These are phyloP conservation scores for Nevesoporus exiguus DNA, from an alignment of 768 basidiomycete genomes.

Conservation along the genomic window DNA sequence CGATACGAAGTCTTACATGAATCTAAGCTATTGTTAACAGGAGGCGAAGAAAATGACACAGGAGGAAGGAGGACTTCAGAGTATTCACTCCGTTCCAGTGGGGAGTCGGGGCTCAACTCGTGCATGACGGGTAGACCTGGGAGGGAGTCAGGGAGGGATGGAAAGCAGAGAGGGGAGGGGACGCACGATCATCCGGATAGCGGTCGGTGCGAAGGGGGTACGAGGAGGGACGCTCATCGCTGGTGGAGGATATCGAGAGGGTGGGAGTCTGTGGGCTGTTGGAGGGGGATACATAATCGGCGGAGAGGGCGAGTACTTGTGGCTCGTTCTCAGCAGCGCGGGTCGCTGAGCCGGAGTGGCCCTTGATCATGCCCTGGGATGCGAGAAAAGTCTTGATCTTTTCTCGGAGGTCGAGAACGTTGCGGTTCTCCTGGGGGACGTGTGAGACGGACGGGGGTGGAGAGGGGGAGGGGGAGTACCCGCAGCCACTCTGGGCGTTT, in stretches of 20 bases:
- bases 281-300: conserved; percentile 39
- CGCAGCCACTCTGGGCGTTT: conserved; percentile 85
- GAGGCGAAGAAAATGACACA: conserved; percentile 30
- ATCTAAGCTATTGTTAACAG: conserved; percentile 54
- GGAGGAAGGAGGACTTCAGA: conserved; percentile 30
- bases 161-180: not conserved
- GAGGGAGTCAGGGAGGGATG: not conserved
- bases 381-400: conserved; percentile 79
- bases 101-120: conserved; percentile 32
- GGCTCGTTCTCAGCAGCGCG: conserved; percentile 55
- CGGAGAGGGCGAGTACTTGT: conserved; percentile 49
- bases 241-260: conserved; percentile 41
- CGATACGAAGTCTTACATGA: conserved; percentile 73
- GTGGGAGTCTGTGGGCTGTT: conserved; percentile 47
- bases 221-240: conserved; percentile 36
- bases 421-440: conserved; percentile 57
- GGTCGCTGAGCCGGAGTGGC: conserved; percentile 70
- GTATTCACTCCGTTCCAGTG: conserved; percentile 30
- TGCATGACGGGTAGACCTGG: conserved; percentile 31
- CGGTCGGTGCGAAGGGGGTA: conserved; percentile 32
- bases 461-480: conserved; percentile 37
- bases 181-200: conserved; percentile 31
- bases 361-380: conserved; percentile 86
- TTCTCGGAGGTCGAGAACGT: conserved; percentile 65
- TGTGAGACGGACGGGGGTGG: conserved; percentile 3